These are phyloP conservation scores for Fusarium nematophilum DNA, from an alignment of 2,329 filamentous ascomycete species.

Conservation along the genomic window DNA sequence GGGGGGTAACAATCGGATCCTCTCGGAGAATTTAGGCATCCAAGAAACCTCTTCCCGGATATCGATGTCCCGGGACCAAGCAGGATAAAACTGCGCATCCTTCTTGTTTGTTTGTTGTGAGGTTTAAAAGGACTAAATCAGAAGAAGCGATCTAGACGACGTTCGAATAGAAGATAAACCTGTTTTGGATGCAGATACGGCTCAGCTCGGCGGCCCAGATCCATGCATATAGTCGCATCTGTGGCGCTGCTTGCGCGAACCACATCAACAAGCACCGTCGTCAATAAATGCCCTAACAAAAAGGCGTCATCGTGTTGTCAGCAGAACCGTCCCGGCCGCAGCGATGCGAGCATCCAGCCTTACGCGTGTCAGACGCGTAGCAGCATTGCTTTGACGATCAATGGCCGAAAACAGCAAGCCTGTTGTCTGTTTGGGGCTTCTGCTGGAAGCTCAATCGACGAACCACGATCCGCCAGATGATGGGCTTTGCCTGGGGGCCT, in stretches of 20 bases:
- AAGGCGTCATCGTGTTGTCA: slow-evolving; percentile 26
- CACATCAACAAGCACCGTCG: slow-evolving; percentile 15
- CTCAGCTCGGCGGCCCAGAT: slow-evolving; percentile 10
- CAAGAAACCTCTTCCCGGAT: slow-evolving; percentile 26
- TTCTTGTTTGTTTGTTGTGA: slow-evolving; percentile 38
- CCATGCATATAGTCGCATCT: slow-evolving; percentile 27
- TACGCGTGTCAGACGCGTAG: slow-evolving; percentile 34
- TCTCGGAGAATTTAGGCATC: slow-evolving; percentile 37
- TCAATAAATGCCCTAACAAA: slow-evolving; percentile 5
- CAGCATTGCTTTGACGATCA: slow-evolving; percentile 12
- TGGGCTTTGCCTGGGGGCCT: slow-evolving; percentile 13
- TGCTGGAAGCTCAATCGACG: slow-evolving; percentile 24
- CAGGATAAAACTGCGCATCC: slow-evolving; percentile 16
- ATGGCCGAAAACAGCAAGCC: slow-evolving; percentile 23
- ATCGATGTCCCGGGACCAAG: slow-evolving; percentile 34
- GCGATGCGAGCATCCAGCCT: slow-evolving; percentile 8
- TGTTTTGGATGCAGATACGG: slow-evolving; percentile 13
- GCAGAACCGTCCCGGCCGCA: not conserved
- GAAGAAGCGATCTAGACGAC: not conserved
- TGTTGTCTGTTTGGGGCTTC: not conserved
- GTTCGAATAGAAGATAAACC: slow-evolving; percentile 15
- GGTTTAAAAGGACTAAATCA: slow-evolving; percentile 13
- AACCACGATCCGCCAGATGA: slow-evolving; percentile 14
- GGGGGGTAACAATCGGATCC: slow-evolving; percentile 19
- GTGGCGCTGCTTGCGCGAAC: slow-evolving; percentile 26